Base-by-base conservation (phyloP, 352 stramenopile genomes). In the Thraustochytrium sp. region DNA sequence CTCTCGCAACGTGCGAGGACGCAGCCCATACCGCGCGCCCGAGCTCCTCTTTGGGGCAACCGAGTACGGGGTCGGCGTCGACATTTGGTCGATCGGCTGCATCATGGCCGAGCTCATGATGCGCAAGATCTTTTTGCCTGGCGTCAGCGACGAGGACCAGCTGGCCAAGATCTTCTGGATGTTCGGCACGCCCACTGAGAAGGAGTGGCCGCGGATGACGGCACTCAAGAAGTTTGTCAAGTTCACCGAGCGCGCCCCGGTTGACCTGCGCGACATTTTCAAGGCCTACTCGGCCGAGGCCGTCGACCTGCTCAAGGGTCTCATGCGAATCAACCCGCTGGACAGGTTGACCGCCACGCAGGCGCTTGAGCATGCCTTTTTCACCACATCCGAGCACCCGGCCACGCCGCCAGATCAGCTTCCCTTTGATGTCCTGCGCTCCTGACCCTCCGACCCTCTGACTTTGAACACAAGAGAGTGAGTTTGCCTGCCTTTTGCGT, bases 21-120 rank as follows among this genome's bases (percentile, higher is more conserved):
- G 36, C 4, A 80, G 68, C 18, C 75, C 75, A 8, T 96, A 96
- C 87, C 89, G 92, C 13, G 90, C 91, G 31, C 92, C 92, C 18
- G 92, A 96, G 86, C 88, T 96, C 74, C 89, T 95, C 59, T 94
- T 95, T 78, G 92, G 92, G 29, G 91, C 90, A 42, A 84, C 87
- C 40, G 90, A 94, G 86, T 96, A 96, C 88, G 92, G 90, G 68
- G 89, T 90, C 16, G 91, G 88, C 3, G 91, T 96, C 53, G 92
- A 96, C 64, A 93, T 95, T 80, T 96, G 92, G 92, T 90, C 90
- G 56, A 91, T 92, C 21, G 92, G 92, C 40, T 96, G 92, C 74
- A 86, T 88, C 56, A 59, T 87, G 26, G 86, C 86, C 9, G 86
- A 89, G 73, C 55, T 89, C 18, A 56, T 88, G 53, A 85, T 85